A percentile compares a stretch with the other conserved stretches of the same genome.
Conservation (phyloP, 352 stramenopile species). For the Pythium sukuiense region DNA sequence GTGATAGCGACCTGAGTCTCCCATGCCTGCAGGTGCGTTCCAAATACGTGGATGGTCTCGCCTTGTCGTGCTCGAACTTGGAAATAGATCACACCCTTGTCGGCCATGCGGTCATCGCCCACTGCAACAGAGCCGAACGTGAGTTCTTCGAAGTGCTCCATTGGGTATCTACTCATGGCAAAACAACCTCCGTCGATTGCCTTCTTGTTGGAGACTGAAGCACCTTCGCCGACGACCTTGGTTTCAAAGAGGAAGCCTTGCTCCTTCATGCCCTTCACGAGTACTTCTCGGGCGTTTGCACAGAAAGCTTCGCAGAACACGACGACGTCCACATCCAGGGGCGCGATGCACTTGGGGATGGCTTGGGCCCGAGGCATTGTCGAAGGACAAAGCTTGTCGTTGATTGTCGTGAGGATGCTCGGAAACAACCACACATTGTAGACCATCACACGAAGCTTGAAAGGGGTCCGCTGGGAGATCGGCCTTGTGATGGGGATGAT, state of each 20-base stretch:
- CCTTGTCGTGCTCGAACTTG: constrained; percentile 31
- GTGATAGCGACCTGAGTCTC: constrained; percentile 45
- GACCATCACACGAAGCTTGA: constrained; percentile 55
- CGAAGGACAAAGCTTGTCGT: constrained; percentile 60
- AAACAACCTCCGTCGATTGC: constrained; percentile 64
- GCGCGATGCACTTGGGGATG: constrained; percentile 46
- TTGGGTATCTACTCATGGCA: constrained; percentile 66
- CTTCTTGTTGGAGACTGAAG: constrained; percentile 58
- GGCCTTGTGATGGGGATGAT: constrained; percentile 18
- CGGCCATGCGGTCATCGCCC: constrained; percentile 59
- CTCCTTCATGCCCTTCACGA: constrained; percentile 66
- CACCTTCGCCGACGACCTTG: constrained; percentile 48
- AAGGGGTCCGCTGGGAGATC: constrained; percentile 16
- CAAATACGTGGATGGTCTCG: constrained; percentile 57
- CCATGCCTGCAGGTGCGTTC: constrained; percentile 70
- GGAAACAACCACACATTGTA: constrained; percentile 81
- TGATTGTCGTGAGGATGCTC: constrained; percentile 56
- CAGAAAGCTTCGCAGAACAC: constrained; percentile 80
- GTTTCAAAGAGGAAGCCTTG: constrained; percentile 71
- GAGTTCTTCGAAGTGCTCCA: constrained; percentile 54
- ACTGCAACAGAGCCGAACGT: constrained; percentile 56
- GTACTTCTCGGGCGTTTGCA: constrained; percentile 35
- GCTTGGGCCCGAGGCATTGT: constrained; percentile 47
- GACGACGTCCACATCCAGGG: constrained; percentile 51
- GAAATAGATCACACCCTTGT: constrained; percentile 72